Conservation (phyloP, 2,329 filamentous ascomycete species). For the Claviceps africana region DNA sequence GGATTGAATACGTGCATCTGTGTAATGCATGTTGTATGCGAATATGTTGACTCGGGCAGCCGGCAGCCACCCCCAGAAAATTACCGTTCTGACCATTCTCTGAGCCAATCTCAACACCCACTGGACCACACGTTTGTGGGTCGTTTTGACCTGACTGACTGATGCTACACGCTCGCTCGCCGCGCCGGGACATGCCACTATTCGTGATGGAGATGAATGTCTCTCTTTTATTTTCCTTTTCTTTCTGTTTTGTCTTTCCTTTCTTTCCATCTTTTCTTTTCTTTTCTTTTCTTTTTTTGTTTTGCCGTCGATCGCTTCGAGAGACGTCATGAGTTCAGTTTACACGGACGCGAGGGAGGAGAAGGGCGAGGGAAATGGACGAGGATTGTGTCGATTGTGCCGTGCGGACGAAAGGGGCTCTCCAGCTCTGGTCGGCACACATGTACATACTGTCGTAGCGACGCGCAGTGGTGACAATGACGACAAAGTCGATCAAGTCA, state of each 20-base stretch:
- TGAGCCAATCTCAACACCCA: background rate
- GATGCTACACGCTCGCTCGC: background rate
- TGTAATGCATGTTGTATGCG: background rate
- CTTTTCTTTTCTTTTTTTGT: background rate
- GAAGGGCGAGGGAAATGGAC: too few relatives aligned
- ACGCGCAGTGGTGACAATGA: too few relatives aligned
- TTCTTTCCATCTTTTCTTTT: background rate
- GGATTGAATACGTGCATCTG: background rate
- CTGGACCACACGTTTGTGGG: background rate
- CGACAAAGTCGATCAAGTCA: too few relatives aligned
- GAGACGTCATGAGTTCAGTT: too few relatives aligned
- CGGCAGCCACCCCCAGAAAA: background rate
- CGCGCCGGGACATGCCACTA: background rate
- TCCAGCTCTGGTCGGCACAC: too few relatives aligned
- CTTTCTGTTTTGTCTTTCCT: too few relatives aligned
- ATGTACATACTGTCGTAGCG: too few relatives aligned
- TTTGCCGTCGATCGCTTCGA: background rate
- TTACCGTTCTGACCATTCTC: background rate
- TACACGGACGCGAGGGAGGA: background rate
- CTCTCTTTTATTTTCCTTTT: too few relatives aligned
- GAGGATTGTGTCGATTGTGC: too few relatives aligned
- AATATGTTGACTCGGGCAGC: background rate
- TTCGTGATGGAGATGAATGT: background rate
- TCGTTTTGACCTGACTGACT: background rate
- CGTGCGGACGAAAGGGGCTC: too few relatives aligned